These are phyloP conservation scores for Chrysanthemum lavandulifolium DNA, from an alignment of 129 eudicot species.

Conservation along the genomic window DNA sequence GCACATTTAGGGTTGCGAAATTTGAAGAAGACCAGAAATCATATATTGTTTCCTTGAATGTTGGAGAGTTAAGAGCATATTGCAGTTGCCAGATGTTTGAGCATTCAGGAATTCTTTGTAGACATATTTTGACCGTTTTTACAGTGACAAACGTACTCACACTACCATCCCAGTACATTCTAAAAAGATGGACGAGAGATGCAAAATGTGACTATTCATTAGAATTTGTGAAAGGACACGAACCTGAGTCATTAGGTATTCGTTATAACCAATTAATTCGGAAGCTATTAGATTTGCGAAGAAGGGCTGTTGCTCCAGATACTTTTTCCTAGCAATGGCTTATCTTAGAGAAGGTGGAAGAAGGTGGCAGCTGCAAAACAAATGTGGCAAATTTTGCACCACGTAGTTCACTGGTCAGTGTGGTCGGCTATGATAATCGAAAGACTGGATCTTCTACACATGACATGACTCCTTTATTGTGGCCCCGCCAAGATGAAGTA, in stretches of 20 bases:
- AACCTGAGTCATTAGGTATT: conserved; percentile 42
- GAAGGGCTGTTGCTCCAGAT: conserved; percentile 72
- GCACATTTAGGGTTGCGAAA: conserved; percentile 86
- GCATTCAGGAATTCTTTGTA: conserved; percentile 76
- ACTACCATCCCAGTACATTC: conserved; percentile 77
- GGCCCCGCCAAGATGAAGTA: conserved; percentile 91
- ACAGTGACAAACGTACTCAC: conserved; percentile 87
- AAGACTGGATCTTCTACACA: conserved; percentile 38
- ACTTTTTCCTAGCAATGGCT: conserved; percentile 55
- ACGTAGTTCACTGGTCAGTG: conserved; percentile 48
- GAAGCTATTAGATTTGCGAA: conserved; percentile 70
- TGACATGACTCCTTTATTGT: conserved; percentile 63
- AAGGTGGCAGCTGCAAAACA: conserved; percentile 57
- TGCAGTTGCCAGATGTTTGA: conserved; percentile 96
- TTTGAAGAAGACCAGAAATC: conserved; percentile 78
- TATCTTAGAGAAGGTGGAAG: conserved; percentile 70
- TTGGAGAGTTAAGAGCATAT: conserved; percentile 58
- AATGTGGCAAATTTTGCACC: conserved; percentile 55
- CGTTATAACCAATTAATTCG: conserved; percentile 61
- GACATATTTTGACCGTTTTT: conserved; percentile 87
- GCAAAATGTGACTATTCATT: conserved; percentile 54
- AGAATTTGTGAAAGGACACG: conserved; percentile 46
- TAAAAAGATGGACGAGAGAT: conserved; percentile 82
- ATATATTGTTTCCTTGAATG: conserved; percentile 61
- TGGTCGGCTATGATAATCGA: conserved; percentile 52